These are phyloP conservation scores for Melaleuca quinquenervia DNA, from an alignment of 345 rosid species.

Conservation along the genomic window DNA sequence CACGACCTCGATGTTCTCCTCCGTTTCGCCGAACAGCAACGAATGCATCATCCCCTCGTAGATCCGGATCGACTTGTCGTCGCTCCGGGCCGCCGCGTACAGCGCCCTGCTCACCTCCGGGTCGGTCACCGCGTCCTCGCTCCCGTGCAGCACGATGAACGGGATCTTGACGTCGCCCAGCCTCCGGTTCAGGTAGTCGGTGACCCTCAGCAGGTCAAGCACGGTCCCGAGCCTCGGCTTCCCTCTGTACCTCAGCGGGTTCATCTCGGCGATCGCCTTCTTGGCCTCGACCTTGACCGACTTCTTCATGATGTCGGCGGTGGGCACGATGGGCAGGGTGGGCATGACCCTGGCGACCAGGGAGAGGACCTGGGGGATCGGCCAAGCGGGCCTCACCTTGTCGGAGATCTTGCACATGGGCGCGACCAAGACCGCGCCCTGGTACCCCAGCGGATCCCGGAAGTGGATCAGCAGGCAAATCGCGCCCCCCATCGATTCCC, in stretches of 20 bases:
- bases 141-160: conserved; percentile 61
- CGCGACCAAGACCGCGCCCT: conserved; percentile 65
- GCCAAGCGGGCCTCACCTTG: conserved; percentile 66
- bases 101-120: conserved; percentile 55
- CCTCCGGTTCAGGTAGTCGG: conserved; percentile 36
- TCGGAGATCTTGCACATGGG: conserved; percentile 89
- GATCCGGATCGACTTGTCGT: conserved; percentile 55
- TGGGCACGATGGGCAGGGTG: conserved; percentile 65
- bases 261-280: conserved; percentile 36
- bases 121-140: conserved; percentile 70
- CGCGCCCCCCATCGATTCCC: conserved; percentile 90
- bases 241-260: conserved; percentile 57
- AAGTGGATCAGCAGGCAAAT: conserved; percentile 52
- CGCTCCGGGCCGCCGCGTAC: conserved; percentile 39
- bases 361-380: conserved; percentile 44
- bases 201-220: conserved; percentile 55
- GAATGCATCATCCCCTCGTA: conserved; percentile 88
- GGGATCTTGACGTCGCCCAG: conserved; percentile 47
- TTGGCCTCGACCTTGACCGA: conserved; percentile 62
- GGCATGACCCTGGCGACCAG: conserved; percentile 58
- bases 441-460: conserved; percentile 37
- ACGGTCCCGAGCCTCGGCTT: conserved; percentile 85
- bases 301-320: conserved; percentile 43
- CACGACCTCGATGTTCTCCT: conserved; percentile 58
- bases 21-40: conserved; percentile 76